Percentiles rank a stretch among this genome's conserved stretches.
These are phyloP conservation scores for Rusavskia elegans DNA, from an alignment of 495 filamentous ascomycete genomes.

Conservation along the genomic window DNA sequence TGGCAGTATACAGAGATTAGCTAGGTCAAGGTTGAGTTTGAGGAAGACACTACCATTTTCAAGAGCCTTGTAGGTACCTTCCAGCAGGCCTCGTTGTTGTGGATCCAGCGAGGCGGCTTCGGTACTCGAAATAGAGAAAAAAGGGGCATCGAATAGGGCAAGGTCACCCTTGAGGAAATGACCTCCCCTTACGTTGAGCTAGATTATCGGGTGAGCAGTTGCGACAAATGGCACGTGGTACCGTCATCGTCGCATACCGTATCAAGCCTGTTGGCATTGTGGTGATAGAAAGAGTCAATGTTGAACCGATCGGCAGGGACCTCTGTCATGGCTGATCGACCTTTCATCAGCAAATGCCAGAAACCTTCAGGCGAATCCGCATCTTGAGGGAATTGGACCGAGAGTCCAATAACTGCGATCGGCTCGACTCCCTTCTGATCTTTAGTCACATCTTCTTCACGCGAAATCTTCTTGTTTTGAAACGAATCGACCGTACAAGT, in stretches of 20 bases:
- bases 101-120: conserved; percentile 46
- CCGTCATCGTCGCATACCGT: neutral
- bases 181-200: conserved; percentile 11
- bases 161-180: conserved; percentile 37
- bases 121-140: conserved; percentile 39
- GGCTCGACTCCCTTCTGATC: too few relatives aligned
- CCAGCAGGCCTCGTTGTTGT: conserved; percentile 39
- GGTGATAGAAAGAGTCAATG: conserved; percentile 40
- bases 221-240: neutral
- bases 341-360: too few relatives aligned
- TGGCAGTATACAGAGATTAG: neutral
- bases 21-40: neutral
- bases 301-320: conserved; percentile 41
- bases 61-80: conserved; percentile 41
- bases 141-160: conserved; percentile 38
- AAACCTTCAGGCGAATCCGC: too few relatives aligned
- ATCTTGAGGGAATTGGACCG: too few relatives aligned
- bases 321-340: conserved; percentile 1
- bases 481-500: too few relatives aligned
- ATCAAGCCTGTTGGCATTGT: conserved; percentile 18
- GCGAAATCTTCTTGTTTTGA: too few relatives aligned
- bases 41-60: conserved; percentile 21
- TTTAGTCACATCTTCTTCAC: too few relatives aligned
- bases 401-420: too few relatives aligned
- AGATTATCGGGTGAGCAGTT: neutral